Conservation (phyloP, 257 asterid genomes). For the Gentiana macrophylla region DNA sequence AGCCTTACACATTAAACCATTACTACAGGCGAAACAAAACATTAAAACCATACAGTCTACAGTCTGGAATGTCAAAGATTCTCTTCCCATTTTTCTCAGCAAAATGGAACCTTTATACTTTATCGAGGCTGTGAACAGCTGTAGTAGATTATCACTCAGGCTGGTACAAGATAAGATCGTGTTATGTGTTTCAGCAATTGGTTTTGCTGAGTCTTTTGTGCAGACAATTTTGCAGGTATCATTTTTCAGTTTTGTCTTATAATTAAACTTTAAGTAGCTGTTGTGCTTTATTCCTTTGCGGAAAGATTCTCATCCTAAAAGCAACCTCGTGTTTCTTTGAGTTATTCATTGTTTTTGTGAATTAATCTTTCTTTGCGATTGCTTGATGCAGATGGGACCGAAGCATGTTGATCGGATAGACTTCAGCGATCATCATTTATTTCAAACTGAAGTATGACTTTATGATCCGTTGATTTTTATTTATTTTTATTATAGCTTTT, state of each 20-base stretch:
- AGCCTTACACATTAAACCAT: slow-evolving; percentile 15
- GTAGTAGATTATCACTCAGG: slow-evolving; percentile 33
- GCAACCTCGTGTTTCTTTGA: not conserved
- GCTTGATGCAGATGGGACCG: slow-evolving; percentile 67
- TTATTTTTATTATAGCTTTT: no score
- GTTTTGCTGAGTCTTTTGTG: slow-evolving; percentile 68
- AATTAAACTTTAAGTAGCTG: not conserved
- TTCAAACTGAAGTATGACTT: slow-evolving; percentile 41
- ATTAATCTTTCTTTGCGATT: not conserved
- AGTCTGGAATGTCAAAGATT: slow-evolving; percentile 26
- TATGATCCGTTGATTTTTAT: not conserved
- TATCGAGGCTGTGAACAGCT: slow-evolving; percentile 33
- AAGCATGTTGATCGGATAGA: slow-evolving; percentile 61
- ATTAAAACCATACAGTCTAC: slow-evolving; percentile 42
- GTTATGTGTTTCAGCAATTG: slow-evolving; percentile 82
- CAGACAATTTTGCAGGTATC: slow-evolving; percentile 49
- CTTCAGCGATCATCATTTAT: slow-evolving; percentile 78
- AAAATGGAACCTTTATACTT: slow-evolving; percentile 60
- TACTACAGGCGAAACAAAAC: slow-evolving; percentile 42
- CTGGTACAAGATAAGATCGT: slow-evolving; percentile 25
- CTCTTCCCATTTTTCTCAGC: slow-evolving; percentile 50
- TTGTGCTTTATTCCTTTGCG: not conserved
- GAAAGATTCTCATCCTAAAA: not conserved
- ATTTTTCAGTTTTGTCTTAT: not conserved
- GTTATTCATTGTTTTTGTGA: not conserved